Base-by-base conservation (phyloP, 1,284 basidiomycete genomes). In the Cryptococcus deneoformans region DNA sequence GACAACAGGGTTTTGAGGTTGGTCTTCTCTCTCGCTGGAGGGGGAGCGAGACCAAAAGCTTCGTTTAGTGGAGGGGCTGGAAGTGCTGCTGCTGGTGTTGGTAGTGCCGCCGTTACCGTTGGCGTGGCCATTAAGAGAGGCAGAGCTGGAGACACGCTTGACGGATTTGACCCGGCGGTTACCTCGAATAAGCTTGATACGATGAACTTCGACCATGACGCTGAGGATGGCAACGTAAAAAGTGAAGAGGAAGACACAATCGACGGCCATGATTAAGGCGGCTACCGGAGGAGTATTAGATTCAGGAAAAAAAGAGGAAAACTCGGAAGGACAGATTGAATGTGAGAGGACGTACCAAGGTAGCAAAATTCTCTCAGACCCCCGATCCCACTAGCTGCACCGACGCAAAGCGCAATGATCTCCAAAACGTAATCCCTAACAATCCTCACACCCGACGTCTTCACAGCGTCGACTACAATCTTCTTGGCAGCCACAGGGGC, bases 311-410 rank as follows among this genome's bases (percentile, higher is more conserved):
- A n/a, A 5, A 12, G 24, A 35, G 29, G 29, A 29, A 29, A 29
- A 29, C 29, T 29, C 29, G 5, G 29, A 29, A 29, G 29, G 29
- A 29, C 29, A 29, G 29, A 29, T 29, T 4, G 5, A 29, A 29
- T 29, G 0, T 29, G 9, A 42, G 47, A 14, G 20, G 12, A 63
- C 72, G 63, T 53, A 2, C 92, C 94, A 12, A 99, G 84, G 37
- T 92, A 89, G 76, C 95, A 99, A 69, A 98, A 96, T 77, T 99
- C 94, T 65, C 86, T 87, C 52, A 99, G 81, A 6, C 96, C 96
- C 37, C 88, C 87, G 37, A 98, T 91, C 53, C 87, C 87, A 64
- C 87, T 89, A 67, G 88, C 86, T 1, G 92, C 92, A 24, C 95
- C 95, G 29, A 94, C 83, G 39, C 88, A 80, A 14, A 99, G 83